Percentiles rank a stretch among this genome's conserved stretches.
Evolutionary conservation across 768 basidiomycete species (phyloP).

Genomic region (Russula vinacea): DNA sequence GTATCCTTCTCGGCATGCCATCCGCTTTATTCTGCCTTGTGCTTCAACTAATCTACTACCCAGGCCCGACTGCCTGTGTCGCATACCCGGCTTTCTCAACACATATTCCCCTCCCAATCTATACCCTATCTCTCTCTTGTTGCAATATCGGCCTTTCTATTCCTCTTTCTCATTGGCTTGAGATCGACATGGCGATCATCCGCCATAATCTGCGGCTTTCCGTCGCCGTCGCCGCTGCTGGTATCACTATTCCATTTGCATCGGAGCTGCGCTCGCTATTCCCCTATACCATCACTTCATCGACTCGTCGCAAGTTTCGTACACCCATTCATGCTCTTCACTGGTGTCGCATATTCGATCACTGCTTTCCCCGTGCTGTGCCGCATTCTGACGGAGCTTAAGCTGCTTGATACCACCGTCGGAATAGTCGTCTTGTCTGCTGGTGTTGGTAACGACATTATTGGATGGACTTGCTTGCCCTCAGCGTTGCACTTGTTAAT

Average conservation of each 20-base stretch:
- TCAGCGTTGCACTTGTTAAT: constrained; percentile 90
- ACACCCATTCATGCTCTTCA: constrained; percentile 90
- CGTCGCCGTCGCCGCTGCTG: constrained; percentile 67
- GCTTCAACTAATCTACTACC: neutral
- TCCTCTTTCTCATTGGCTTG: constrained; percentile 87
- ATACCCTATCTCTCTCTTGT: constrained; percentile 77
- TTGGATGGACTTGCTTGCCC: constrained; percentile 79
- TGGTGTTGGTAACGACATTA: constrained; percentile 84
- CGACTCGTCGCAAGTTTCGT: constrained; percentile 53
- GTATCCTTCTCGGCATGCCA: constrained; percentile 72
- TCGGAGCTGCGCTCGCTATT: constrained; percentile 63
- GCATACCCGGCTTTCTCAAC: constrained; percentile 85
- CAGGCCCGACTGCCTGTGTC: constrained; percentile 57
- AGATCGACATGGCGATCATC: constrained; percentile 80
- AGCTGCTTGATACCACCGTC: constrained; percentile 86
- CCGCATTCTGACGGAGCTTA: constrained; percentile 85
- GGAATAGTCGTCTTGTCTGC: constrained; percentile 92
- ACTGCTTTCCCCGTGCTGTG: constrained; percentile 85
- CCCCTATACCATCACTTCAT: constrained; percentile 77
- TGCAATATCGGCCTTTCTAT: constrained; percentile 88
- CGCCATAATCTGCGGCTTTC: constrained; percentile 71
- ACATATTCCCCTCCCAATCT: constrained; percentile 75
- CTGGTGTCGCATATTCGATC: constrained; percentile 86
- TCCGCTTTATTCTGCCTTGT: neutral
- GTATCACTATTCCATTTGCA: constrained; percentile 86